Percentiles rank a stretch among this genome's conserved stretches.
Conservation (phyloP, 768 basidiomycete genomes). For the Suillus clintonianus region DNA sequence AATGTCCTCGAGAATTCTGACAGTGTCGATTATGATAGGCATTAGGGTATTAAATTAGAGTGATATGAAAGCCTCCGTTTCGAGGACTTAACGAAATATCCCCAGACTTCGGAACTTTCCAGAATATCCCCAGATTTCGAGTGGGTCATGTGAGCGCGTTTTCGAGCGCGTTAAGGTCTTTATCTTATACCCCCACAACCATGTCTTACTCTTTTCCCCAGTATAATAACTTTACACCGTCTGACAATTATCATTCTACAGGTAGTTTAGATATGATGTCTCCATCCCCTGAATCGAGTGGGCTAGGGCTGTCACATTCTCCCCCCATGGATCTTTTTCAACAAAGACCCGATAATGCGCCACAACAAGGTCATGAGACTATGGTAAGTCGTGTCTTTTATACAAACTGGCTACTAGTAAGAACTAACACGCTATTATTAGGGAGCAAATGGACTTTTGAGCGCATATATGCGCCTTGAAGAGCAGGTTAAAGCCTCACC, state of each 20-base stretch:
- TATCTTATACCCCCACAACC: neutral
- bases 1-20: neutral
- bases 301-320: no score
- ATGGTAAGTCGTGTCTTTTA: neutral
- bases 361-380: no score
- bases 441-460: neutral
- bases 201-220: neutral
- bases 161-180: neutral
- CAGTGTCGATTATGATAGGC: neutral
- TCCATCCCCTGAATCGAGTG: neutral
- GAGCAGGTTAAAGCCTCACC: neutral
- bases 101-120: neutral
- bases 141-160: neutral
- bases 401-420: no score
- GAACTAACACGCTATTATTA: neutral
- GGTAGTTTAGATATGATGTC: neutral
- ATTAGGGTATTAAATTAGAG: neutral
- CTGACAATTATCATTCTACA: slow-evolving; percentile 9
- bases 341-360: no score
- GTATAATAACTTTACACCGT: neutral
- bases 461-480: neutral
- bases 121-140: no score
- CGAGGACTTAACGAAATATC: neutral
- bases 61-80: neutral
- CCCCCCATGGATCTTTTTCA: no score